These are phyloP conservation scores for Phialophora expanda DNA, from an alignment of 2,329 filamentous ascomycete genomes.

Conservation along the genomic window DNA sequence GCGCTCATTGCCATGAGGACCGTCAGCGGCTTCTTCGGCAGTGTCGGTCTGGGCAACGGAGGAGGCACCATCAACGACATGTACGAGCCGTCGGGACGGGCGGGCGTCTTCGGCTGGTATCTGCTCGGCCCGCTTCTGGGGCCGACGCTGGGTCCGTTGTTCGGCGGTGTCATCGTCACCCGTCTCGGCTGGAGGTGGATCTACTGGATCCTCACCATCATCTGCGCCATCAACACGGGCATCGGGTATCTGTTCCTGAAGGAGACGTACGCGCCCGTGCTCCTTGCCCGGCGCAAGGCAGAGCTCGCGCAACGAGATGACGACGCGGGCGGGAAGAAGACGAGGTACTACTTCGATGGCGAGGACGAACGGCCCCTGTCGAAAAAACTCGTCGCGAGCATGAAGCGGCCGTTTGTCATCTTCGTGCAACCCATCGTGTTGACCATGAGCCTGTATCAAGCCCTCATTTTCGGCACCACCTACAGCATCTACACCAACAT, in stretches of 20 bases:
- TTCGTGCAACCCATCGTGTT: slow-evolving; percentile 64
- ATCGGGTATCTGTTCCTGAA: slow-evolving; percentile 62
- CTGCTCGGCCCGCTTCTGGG: slow-evolving; percentile 34
- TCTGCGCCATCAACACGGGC: slow-evolving; percentile 58
- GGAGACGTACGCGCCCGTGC: slow-evolving; percentile 66
- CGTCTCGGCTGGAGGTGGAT: slow-evolving; percentile 56
- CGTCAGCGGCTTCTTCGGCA: slow-evolving; percentile 57
- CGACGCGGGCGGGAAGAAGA: slow-evolving; percentile 37
- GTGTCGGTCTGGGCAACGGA: slow-evolving; percentile 39
- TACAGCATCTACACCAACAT: slow-evolving; percentile 67
- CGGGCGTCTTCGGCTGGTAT: slow-evolving; percentile 37
- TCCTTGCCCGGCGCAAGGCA: slow-evolving; percentile 62
- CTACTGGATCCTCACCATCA: slow-evolving; percentile 50
- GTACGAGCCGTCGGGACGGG: slow-evolving; percentile 36
- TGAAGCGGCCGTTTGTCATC: slow-evolving; percentile 61
- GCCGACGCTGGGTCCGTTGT: slow-evolving; percentile 36
- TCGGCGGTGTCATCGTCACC: slow-evolving; percentile 56
- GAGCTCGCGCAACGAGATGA: slow-evolving; percentile 50
- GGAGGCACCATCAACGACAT: slow-evolving; percentile 38
- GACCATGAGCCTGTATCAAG: slow-evolving; percentile 57
- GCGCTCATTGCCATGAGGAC: slow-evolving; percentile 53
- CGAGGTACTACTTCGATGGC: slow-evolving; percentile 32
- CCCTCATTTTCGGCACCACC: slow-evolving; percentile 62
- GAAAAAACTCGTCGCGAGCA: slow-evolving; percentile 43
- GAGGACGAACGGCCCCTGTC: slow-evolving; percentile 34